These are phyloP conservation scores for Hortiboletus flavorubellus DNA, from an alignment of 768 basidiomycete genomes.

Conservation along the genomic window DNA sequence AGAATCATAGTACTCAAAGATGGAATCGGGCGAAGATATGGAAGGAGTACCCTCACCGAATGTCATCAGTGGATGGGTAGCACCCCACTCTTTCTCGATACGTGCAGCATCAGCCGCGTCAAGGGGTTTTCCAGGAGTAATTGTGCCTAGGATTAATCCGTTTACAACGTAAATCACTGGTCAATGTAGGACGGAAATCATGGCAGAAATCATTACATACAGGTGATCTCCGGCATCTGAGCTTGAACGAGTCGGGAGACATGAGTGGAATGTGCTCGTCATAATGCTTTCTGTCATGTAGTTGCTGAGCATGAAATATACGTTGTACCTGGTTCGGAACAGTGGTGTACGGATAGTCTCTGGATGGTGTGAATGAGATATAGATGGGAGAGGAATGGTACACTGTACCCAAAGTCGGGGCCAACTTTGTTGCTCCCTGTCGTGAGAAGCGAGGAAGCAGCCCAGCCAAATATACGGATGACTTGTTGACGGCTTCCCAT, in stretches of 20 bases:
- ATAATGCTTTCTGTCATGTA: constrained; percentile 92
- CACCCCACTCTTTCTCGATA: constrained; percentile 76
- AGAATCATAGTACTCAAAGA: constrained; percentile 55
- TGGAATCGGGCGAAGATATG: constrained; percentile 36
- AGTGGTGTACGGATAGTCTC: constrained; percentile 94
- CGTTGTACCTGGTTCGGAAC: constrained; percentile 95
- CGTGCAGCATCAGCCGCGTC: constrained; percentile 68
- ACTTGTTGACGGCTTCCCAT: constrained; percentile 86
- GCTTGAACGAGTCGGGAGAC: constrained; percentile 81
- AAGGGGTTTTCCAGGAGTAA: constrained; percentile 45
- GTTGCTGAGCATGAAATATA: constrained; percentile 85
- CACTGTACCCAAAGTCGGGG: constrained; percentile 82
- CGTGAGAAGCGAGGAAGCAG: constrained; percentile 78
- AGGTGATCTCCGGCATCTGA: constrained; percentile 78
- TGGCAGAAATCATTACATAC: constrained; percentile 31
- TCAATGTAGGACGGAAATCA: constrained; percentile 2
- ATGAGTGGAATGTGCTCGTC: constrained; percentile 87
- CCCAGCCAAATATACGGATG: constrained; percentile 93
- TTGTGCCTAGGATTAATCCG: constrained; percentile 68
- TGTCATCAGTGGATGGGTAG: constrained; percentile 64
- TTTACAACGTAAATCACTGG: constrained; percentile 10
- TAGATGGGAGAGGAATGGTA: not conserved
- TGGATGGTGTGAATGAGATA: constrained; percentile 27
- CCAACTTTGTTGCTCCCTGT: constrained; percentile 91
- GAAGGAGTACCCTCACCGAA: constrained; percentile 70